Percentiles rank a stretch among this genome's conserved stretches.
Conservation (phyloP, 2,329 filamentous ascomycete species). For the Sordariomycetes sp. region DNA sequence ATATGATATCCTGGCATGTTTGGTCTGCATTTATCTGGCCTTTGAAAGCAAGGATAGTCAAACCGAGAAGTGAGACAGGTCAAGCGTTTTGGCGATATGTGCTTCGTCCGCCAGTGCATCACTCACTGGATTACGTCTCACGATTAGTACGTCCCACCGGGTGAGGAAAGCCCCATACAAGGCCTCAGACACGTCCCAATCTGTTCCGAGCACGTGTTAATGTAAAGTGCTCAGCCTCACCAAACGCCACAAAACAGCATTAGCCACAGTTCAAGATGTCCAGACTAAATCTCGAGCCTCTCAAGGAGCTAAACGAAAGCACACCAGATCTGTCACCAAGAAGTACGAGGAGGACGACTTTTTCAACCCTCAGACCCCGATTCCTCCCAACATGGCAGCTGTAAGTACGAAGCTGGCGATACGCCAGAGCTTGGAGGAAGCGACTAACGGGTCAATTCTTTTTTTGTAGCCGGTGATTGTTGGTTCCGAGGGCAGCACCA, state of each 20-base stretch:
- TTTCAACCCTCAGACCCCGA: constrained; percentile 1
- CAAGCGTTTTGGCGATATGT: neutral
- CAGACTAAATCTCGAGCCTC: neutral
- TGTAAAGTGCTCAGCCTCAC: neutral
- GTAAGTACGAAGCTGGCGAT: neutral
- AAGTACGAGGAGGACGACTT: neutral
- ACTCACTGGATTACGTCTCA: neutral
- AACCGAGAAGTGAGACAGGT: neutral
- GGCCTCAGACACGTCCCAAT: neutral
- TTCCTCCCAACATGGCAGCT: neutral
- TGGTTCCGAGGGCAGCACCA: constrained; percentile 90
- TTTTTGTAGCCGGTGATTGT: constrained; percentile 48
- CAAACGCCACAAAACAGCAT: neutral
- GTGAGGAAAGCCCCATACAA: neutral
- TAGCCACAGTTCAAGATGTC: constrained; percentile 1
- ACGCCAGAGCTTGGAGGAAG: neutral
- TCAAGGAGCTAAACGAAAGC: neutral
- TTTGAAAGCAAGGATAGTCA: no score
- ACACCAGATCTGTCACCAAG: constrained; percentile 3
- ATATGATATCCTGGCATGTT: neutral
- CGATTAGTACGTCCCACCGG: neutral
- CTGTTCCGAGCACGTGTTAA: neutral
- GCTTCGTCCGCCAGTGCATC: neutral
- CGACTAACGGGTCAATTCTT: constrained; percentile 10
- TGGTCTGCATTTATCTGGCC: neutral